Base-by-base conservation (phyloP, 148 eudicot species). In the Nepenthes gracilis region DNA sequence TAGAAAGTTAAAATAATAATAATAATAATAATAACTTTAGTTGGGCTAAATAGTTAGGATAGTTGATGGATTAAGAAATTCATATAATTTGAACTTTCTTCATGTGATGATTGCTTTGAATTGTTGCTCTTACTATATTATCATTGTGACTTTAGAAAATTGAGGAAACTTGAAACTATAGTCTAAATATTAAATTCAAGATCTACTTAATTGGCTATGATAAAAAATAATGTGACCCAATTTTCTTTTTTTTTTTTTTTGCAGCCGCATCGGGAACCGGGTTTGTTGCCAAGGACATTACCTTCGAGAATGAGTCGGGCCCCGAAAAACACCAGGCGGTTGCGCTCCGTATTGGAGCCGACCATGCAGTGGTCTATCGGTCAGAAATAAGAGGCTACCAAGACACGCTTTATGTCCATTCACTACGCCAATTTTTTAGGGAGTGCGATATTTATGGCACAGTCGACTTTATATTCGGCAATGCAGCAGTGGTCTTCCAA, bases 401-500 rank as follows among this genome's bases (percentile, higher is more conserved):
- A 59, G 99, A 93, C 84, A 93, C 99, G 0, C 78, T 93, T 7
- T 93, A 93, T 73, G 85, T 83, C 0, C 99, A 93, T 78, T 86
- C 99, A 0, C 79, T 81, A 23, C 77, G 95, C 43, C 99, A 93
- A 34, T 93, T 93, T 68, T 93, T 54, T 58, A 72, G 99, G 5
- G 99, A 93, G 15, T 86, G 91, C 57, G 88, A 82, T 62, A 72
- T 93, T 0, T 93, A 84, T 35, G 98, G 98, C 1, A 88, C 98
- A 0, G 91, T 93, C 0, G 98, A 93, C 58, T 93, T 88, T 73
- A 93, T 93, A 33, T 93, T 93, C 43, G 98, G 98, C 3, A 93
- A 88, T 43, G 98, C 98, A 0, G 96, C 96, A 0, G 98, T 88
- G 1, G 98, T 93, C 4, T 84, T 89, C 78, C 99, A 93, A 43